Conservation (phyloP, 176 grass and related monocot genomes). For the Stipa capillata region DNA sequence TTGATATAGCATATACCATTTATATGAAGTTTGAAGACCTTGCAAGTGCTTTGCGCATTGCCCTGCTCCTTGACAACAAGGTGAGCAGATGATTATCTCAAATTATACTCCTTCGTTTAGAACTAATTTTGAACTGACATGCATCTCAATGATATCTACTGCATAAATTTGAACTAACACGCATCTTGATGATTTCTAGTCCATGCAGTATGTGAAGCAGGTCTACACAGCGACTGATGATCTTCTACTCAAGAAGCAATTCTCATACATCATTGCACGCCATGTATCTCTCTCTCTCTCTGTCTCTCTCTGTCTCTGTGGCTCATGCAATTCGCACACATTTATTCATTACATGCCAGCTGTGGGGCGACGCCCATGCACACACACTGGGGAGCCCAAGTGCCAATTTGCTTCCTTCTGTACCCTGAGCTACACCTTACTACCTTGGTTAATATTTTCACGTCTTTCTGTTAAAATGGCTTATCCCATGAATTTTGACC, state of each 20-base stretch:
- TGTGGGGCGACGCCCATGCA: background rate
- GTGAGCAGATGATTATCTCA: slow-evolving; percentile 13
- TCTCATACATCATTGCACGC: slow-evolving; percentile 84
- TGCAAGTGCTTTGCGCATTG: slow-evolving; percentile 73
- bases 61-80: slow-evolving; percentile 77
- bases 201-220: slow-evolving; percentile 79
- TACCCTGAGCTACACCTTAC: background rate
- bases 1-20: slow-evolving; percentile 93
- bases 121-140: slow-evolving; percentile 5
- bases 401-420: background rate
- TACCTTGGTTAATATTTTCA: background rate
- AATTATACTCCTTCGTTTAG: background rate
- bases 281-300: slow-evolving; percentile 36
- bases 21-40: slow-evolving; percentile 87
- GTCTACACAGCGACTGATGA: slow-evolving; percentile 73
- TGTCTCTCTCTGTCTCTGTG: background rate
- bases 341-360: background rate
- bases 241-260: slow-evolving; percentile 86
- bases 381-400: background rate
- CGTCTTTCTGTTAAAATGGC: background rate
- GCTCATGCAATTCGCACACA: background rate
- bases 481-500: background rate
- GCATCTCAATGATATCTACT: slow-evolving; percentile 12
- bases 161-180: background rate
- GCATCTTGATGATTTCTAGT: slow-evolving; percentile 16